These are phyloP conservation scores for Dryas integrifolia DNA, from an alignment of 331 rosid species.

Conservation along the genomic window DNA sequence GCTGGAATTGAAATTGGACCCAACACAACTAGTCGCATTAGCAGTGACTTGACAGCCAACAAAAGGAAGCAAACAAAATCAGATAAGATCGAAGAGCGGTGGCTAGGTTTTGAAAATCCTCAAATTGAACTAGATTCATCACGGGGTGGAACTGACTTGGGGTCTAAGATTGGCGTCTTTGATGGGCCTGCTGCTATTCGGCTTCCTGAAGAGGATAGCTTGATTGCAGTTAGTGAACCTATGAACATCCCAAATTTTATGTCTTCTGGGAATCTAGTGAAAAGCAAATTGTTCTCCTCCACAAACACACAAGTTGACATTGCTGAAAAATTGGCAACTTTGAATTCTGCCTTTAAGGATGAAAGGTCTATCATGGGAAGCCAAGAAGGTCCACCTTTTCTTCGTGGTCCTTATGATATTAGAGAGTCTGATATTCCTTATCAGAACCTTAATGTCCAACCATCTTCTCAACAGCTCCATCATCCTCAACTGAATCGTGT, in stretches of 20 bases:
- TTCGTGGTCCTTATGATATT: conserved; percentile 54
- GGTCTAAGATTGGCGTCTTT: conserved; percentile 50
- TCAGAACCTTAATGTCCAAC: conserved; percentile 59
- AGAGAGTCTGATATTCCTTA: conserved; percentile 64
- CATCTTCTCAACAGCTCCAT: conserved; percentile 59
- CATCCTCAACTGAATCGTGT: conserved; percentile 51
- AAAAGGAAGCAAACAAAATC: conserved; percentile 47
- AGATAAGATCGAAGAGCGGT: conserved; percentile 52
- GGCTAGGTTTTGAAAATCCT: conserved; percentile 52
- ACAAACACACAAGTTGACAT: conserved; percentile 52
- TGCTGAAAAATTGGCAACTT: conserved; percentile 61
- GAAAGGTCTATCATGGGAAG: conserved; percentile 52
- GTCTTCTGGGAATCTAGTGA: conserved; percentile 52
- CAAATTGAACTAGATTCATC: conserved; percentile 52
- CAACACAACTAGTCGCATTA: conserved; percentile 42
- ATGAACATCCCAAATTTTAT: conserved; percentile 45
- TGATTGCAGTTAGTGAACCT: conserved; percentile 54
- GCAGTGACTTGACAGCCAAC: conserved; percentile 36
- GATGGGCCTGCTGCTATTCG: conserved; percentile 49
- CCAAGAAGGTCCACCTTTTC: conserved; percentile 62
- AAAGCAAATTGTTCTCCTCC: conserved; percentile 44
- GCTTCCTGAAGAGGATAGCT: conserved; percentile 78
- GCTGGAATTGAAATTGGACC: conserved; percentile 37
- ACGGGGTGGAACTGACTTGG: conserved; percentile 42
- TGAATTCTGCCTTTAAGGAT: conserved; percentile 55